phyloP scores from a whole-genome alignment of 441 rosid species.

The Cnidoscolus chayamansa region DNA sequence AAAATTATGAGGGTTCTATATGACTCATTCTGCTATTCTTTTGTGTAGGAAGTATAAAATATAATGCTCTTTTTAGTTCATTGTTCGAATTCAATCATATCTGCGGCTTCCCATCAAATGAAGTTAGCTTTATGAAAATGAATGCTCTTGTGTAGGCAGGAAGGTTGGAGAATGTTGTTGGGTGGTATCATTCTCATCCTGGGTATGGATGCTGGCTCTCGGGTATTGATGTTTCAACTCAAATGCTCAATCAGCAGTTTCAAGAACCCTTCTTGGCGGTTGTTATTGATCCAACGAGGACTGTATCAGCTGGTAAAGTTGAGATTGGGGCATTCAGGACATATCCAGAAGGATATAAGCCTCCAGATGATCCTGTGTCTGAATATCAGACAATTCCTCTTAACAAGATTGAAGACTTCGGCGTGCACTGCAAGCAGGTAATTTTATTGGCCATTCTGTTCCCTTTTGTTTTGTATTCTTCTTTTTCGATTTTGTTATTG shows the following conservation, averaged over 20 bases:
- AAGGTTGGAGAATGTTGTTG: conserved; percentile 90
- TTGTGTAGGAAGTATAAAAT: background rate
- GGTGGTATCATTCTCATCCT: conserved; percentile 99
- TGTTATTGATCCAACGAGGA: conserved; percentile 96
- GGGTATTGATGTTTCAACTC: conserved; percentile 95
- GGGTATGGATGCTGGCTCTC: conserved; percentile 99
- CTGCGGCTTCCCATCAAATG: background rate
- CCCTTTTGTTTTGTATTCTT: background rate
- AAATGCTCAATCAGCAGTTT: conserved; percentile 91
- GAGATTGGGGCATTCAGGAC: conserved; percentile 99
- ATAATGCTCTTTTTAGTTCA: background rate
- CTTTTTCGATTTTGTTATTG: background rate
- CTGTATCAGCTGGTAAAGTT: conserved; percentile 98
- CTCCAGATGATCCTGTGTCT: conserved; percentile 83
- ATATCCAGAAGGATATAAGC: conserved; percentile 91
- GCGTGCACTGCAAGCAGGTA: conserved; percentile 98
- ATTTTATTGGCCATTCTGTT: conserved; percentile 9
- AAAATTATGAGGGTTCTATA: too few relatives aligned
- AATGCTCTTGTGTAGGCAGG: conserved; percentile 59
- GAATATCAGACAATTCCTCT: conserved; percentile 97
- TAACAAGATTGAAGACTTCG: conserved; percentile 94
- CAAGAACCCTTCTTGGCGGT: conserved; percentile 98
- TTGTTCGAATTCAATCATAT: background rate
- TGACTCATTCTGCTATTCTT: background rate
- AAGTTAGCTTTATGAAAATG: background rate